Evolutionary conservation across 495 filamentous ascomycete species (phyloP).

Genomic region (Xylaria flabelliformis): DNA sequence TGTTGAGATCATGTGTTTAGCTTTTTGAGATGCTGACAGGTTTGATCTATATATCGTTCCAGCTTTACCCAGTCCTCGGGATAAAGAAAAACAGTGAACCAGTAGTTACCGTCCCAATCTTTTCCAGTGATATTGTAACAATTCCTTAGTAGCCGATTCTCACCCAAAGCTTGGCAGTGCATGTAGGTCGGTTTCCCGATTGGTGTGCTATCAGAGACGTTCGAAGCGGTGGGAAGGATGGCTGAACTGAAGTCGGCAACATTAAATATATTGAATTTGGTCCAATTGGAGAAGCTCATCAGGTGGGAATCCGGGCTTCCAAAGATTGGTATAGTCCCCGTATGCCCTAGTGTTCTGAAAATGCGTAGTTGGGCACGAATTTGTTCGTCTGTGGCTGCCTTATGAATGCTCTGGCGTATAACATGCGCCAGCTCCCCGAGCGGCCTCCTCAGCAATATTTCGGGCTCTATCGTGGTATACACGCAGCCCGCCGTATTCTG

Average conservation of each 20-base stretch:
- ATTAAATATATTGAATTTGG: not conserved
- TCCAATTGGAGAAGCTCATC: not conserved
- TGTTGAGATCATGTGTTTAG: not conserved
- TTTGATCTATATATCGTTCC: slow-evolving; percentile 21
- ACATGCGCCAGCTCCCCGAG: not conserved
- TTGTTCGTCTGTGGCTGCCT: not conserved
- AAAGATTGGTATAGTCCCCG: not conserved
- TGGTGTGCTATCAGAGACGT: not conserved
- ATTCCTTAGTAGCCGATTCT: slow-evolving; percentile 12
- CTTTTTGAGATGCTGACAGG: slow-evolving; percentile 8
- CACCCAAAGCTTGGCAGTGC: not conserved
- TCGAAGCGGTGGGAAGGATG: not conserved
- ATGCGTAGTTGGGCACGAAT: not conserved
- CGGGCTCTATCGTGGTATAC: not conserved
- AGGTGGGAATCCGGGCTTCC: not conserved
- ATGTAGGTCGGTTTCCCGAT: not conserved
- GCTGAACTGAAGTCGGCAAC: not conserved
- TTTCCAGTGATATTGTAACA: slow-evolving; percentile 23
- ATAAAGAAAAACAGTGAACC: slow-evolving; percentile 24
- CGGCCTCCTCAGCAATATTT: not conserved
- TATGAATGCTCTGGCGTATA: not conserved
- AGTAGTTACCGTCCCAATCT: slow-evolving; percentile 23
- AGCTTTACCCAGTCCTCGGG: slow-evolving; percentile 24
- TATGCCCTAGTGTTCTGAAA: not conserved
- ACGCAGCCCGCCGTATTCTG: not conserved